Evolutionary conservation across 176 grass and related monocot species (phyloP), one percentile per base, ranked within the genome.

Genomic region (Oryza longistaminata): DNA sequence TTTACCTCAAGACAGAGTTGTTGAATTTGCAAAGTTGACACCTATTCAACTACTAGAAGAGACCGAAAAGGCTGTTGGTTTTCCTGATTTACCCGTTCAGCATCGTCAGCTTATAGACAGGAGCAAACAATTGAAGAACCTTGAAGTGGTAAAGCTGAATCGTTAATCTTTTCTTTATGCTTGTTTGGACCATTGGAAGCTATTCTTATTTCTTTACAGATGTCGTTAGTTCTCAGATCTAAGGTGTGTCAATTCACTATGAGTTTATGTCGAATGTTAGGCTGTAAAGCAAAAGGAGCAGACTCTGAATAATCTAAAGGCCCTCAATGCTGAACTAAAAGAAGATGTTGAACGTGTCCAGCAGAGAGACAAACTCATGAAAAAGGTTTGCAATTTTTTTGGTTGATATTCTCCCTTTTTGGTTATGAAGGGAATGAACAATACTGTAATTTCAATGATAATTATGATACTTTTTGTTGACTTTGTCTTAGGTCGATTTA

Each of bases 11-110:
- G 95, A 97, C 34, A 82, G 95, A 15, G 92, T 97, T 3, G 93
- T 89, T 60, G 95, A 97, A 82, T 97, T 97, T 87, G 95, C 92
- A 45, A 97, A 94, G 90, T 71, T 97, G 25, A 97, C 78, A 70
- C 95, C 92, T 12, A 88, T 94, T 77, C 90, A 97, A 75, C 89
- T 97, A 70, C 84, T 97, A 44, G 87, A 97, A 88, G 95, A 97
- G 89, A 97, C 95, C 44, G 95, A 97, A 77, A 93, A 97, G 82
- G 90, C 95, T n/a, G 92, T 97, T 11, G 92, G 92, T 74, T 88
- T 94, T 75, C 90, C 95, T 25, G 83, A 94, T 26, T 82, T 97
- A 62, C 92, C 95, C 53, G 62, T 97, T 71, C 95, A 97, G 48
- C 95, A 97, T 86, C 88, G 45, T 9, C 81, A 55, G 25, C 95